Conservation (phyloP, 2,329 filamentous ascomycete species). For the Fusarium sp. region DNA sequence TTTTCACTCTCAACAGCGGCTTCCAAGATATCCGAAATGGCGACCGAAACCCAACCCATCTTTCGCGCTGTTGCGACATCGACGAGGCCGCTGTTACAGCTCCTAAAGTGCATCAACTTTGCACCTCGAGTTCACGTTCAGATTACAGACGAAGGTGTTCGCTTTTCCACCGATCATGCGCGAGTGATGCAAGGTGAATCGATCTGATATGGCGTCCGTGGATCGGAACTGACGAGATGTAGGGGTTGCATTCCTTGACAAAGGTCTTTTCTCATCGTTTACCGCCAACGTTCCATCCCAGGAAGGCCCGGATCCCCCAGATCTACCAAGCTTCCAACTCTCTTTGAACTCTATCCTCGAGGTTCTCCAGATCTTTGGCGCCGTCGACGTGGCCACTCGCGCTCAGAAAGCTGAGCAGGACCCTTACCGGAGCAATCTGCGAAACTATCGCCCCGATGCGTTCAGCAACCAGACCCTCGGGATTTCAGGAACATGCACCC, state of each 20-base stretch:
- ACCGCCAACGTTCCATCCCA: constrained; percentile 63
- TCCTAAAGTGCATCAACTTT: constrained; percentile 65
- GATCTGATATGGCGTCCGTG: not conserved
- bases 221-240: constrained; percentile 11
- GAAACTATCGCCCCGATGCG: constrained; percentile 71
- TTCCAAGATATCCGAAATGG: constrained; percentile 38
- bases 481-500: constrained; percentile 83
- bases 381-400: constrained; percentile 71
- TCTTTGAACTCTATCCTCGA: constrained; percentile 88
- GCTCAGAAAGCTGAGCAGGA: constrained; percentile 66
- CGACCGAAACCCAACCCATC: constrained; percentile 57
- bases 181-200: constrained; percentile 85
- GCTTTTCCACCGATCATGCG: constrained; percentile 86
- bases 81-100: constrained; percentile 75
- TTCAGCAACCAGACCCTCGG: constrained; percentile 85
- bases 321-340: constrained; percentile 79
- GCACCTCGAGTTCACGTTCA: constrained; percentile 68
- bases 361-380: constrained; percentile 92
- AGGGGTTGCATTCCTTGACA: constrained; percentile 78
- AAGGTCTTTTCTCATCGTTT: constrained; percentile 86
- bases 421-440: constrained; percentile 66
- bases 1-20: constrained; percentile 8
- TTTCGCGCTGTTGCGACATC: constrained; percentile 81
- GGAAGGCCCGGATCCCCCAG: constrained; percentile 51
- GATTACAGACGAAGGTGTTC: constrained; percentile 83